phyloP scores from a whole-genome alignment of 2,329 filamentous ascomycete species.

The Tolypocladium ovalisporum region DNA sequence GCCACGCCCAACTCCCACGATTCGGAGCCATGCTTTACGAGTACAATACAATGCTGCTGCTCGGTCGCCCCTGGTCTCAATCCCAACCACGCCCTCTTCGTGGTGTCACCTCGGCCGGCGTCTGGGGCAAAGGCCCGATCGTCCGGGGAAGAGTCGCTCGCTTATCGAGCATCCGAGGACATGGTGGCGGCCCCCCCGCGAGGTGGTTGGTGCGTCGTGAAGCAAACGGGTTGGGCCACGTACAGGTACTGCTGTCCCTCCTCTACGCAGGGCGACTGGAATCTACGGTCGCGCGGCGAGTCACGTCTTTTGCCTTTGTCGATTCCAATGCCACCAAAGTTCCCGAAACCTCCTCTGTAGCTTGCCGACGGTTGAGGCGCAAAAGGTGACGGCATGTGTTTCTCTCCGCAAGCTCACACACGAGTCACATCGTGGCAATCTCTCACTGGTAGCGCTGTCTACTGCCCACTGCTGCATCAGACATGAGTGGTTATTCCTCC shows the following conservation, averaged over 20 bases:
- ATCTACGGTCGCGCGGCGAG: background rate
- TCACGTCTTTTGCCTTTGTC: background rate
- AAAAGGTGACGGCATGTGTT: background rate
- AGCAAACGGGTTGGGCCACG: background rate
- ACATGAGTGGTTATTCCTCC: background rate
- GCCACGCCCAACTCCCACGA: background rate
- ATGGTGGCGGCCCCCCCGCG: background rate
- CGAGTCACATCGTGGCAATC: background rate
- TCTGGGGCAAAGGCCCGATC: background rate
- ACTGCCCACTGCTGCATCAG: no score
- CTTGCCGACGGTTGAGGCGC: background rate
- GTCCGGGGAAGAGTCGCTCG: constrained; percentile 3
- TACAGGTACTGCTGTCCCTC: background rate
- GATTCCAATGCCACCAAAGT: background rate
- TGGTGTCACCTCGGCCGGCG: constrained; percentile 5
- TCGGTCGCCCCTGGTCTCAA: background rate
- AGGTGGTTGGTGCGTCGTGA: background rate
- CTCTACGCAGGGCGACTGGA: background rate
- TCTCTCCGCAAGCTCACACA: no score
- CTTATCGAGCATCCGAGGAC: constrained; percentile 3
- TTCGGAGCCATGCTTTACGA: background rate
- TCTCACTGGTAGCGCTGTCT: background rate
- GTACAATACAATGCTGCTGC: background rate
- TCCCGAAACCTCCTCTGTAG: background rate
- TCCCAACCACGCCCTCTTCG: background rate